Base-by-base conservation (phyloP, 2,329 filamentous ascomycete genomes). In the Colletotrichum viniferum region DNA sequence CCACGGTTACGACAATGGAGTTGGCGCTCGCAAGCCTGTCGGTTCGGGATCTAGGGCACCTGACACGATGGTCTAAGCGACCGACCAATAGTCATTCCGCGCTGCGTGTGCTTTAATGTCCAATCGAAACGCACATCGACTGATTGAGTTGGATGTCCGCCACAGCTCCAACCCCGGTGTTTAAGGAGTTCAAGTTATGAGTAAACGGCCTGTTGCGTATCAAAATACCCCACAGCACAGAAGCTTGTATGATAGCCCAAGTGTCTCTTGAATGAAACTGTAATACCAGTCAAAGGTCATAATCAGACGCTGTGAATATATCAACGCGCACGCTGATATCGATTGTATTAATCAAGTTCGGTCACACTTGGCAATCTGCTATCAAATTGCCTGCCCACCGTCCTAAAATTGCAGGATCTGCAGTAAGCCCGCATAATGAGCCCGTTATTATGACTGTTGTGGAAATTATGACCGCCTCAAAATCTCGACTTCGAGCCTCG, bases 11-110 rank as follows among this genome's bases (percentile, higher is more conserved):
- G 66, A 69, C 4, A 56, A 32, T 1, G 72, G 69, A 4, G 64
- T 62, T 55, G 52, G 71, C 0, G 26, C 71, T 34, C 74, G 74
- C 65, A 76, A 76, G 74, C 71, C 74, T 21, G 71, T 74, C 6
- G 74, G 71, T 5, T 70, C 74, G 14, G 74, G 74, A 4, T 56
- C 65, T 4, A 66, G 74, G 1, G 70, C 56, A 7, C 74, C 74
- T 13, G 74, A 76, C 1, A 36, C 58, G 1, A 76, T 76, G 74
- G 74, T 76, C 13, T 76, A 48, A 74, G 5, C 8, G n/a, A 43
- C n/a, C 1, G 9, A n/a, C 5, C 3, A 5, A 43, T n/a, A 0
- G 0, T n/a, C 6, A 3, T 5, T 6, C 4, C 7, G 2, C 28
- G 32, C 9, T 9, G 1, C 0, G 1, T 12, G 26, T 32, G 24